A percentile compares a stretch with the other conserved stretches of the same genome.
phyloP scores from a whole-genome alignment of 169 alveolate genomes.

The Plasmodium chabaudi region DNA sequence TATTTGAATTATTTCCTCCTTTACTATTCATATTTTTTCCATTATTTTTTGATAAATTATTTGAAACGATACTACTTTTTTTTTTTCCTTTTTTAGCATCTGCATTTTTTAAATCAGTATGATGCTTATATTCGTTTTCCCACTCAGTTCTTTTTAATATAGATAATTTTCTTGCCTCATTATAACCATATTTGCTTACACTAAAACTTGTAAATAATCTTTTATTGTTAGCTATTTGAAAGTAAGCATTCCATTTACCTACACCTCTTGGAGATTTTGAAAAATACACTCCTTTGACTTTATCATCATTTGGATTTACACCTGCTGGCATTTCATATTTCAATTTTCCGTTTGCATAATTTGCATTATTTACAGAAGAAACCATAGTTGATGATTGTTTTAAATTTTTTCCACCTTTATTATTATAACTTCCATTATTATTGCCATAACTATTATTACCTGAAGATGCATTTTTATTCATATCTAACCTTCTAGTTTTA shows the following conservation, averaged over 20 bases:
- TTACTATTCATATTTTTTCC: slow-evolving; percentile 17
- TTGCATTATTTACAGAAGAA: not conserved
- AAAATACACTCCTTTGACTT: slow-evolving; percentile 66
- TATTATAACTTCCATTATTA: slow-evolving; percentile 11
- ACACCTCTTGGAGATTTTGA: slow-evolving; percentile 71
- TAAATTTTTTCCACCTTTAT: slow-evolving; percentile 2
- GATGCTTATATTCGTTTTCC: slow-evolving; percentile 70
- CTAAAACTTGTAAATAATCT: slow-evolving; percentile 69
- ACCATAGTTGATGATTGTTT: slow-evolving; percentile 10
- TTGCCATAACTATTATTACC: slow-evolving; percentile 1
- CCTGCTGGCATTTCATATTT: slow-evolving; percentile 75
- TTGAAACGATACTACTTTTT: slow-evolving; percentile 1
- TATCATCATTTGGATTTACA: slow-evolving; percentile 69
- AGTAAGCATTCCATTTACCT: slow-evolving; percentile 73
- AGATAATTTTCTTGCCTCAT: slow-evolving; percentile 62
- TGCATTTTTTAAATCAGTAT: slow-evolving; percentile 53
- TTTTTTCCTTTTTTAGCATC: slow-evolving; percentile 67
- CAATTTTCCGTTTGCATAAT: slow-evolving; percentile 34
- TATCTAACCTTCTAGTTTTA: not conserved
- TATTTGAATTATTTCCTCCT: slow-evolving; percentile 27
- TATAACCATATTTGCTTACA: slow-evolving; percentile 71
- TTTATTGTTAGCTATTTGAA: slow-evolving; percentile 67
- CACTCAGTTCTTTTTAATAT: slow-evolving; percentile 71
- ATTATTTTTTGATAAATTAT: slow-evolving; percentile 25
- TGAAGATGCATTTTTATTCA: not conserved